phyloP scores from a whole-genome alignment of 2,329 filamentous ascomycete species.

The Knufia fluminis region DNA sequence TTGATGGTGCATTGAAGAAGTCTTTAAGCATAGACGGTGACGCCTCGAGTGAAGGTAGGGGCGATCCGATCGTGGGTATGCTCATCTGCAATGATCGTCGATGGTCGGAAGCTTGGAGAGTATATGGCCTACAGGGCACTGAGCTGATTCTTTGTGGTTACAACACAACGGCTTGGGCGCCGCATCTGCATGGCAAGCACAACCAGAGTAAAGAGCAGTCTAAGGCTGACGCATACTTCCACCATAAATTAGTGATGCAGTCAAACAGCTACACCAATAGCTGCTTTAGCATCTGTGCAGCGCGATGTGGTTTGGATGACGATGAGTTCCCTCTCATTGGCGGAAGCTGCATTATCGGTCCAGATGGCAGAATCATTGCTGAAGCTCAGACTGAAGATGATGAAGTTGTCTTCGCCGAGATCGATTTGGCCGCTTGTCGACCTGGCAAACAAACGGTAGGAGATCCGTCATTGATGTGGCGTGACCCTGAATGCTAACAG shows the following conservation, averaged over 20 bases:
- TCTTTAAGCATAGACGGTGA: constrained; percentile 18
- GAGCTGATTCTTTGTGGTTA: constrained; percentile 44
- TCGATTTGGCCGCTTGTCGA: constrained; percentile 41
- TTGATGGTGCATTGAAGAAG: constrained; percentile 31
- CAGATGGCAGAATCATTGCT: constrained; percentile 42
- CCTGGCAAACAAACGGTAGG: constrained; percentile 40
- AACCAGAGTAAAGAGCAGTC: constrained; percentile 35
- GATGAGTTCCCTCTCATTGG: constrained; percentile 43
- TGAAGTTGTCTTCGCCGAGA: constrained; percentile 44
- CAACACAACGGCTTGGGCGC: constrained; percentile 43
- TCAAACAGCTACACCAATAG: constrained; percentile 46
- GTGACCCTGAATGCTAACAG: neutral
- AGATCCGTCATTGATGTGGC: constrained; percentile 10
- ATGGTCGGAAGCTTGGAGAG: constrained; percentile 47
- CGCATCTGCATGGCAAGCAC: constrained; percentile 35
- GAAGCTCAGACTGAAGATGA: constrained; percentile 41
- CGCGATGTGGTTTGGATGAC: constrained; percentile 44
- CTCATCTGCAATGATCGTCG: constrained; percentile 49
- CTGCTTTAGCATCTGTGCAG: constrained; percentile 42
- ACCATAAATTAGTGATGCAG: constrained; percentile 45
- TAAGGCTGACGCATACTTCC: constrained; percentile 41
- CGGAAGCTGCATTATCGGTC: constrained; percentile 40
- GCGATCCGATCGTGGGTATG: constrained; percentile 47
- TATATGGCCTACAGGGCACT: constrained; percentile 43
- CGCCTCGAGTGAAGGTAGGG: constrained; percentile 26